A percentile compares a stretch with the other conserved stretches of the same genome.
These are phyloP conservation scores for Colletotrichum eleusines DNA, from an alignment of 2,329 filamentous ascomycete species.

Conservation along the genomic window DNA sequence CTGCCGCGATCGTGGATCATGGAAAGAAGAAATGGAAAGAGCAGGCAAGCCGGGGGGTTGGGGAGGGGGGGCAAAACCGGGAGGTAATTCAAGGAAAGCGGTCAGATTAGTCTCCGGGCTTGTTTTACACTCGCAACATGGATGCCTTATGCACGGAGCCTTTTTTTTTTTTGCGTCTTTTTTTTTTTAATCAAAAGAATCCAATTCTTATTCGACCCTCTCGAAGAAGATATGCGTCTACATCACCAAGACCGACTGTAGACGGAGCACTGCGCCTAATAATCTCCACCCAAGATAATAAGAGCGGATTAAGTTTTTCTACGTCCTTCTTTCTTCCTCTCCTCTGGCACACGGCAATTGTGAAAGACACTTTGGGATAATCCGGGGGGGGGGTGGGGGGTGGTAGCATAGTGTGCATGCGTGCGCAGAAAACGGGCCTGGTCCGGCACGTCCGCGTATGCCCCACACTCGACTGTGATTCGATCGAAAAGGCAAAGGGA, in stretches of 20 bases:
- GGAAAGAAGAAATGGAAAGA: not conserved
- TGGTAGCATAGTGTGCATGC: not conserved
- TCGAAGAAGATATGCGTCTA: no score
- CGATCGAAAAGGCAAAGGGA: slow-evolving; percentile 15
- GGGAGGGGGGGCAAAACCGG: not conserved
- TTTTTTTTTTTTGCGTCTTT: not conserved
- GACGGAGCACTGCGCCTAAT: not conserved
- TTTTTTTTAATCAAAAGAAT: no score
- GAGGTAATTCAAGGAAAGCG: not conserved
- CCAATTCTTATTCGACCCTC: no score
- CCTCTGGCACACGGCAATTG: slow-evolving; percentile 35
- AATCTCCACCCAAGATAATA: not conserved
- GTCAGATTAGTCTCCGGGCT: slow-evolving; percentile 21
- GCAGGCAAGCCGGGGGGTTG: not conserved
- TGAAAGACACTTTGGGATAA: not conserved
- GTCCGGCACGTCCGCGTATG: slow-evolving; percentile 29
- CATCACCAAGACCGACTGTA: not conserved
- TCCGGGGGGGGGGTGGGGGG: not conserved
- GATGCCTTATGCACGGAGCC: not conserved
- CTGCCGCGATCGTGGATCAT: slow-evolving; percentile 17
- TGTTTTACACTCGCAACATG: not conserved
- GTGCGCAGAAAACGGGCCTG: slow-evolving; percentile 21
- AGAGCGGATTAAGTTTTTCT: not conserved
- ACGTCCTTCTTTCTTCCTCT: not conserved
- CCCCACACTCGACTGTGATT: slow-evolving; percentile 27